Percentiles rank a stretch among this genome's conserved stretches.
phyloP scores from a whole-genome alignment of 2,329 filamentous ascomycete genomes.

The Kalmusia sp. region DNA sequence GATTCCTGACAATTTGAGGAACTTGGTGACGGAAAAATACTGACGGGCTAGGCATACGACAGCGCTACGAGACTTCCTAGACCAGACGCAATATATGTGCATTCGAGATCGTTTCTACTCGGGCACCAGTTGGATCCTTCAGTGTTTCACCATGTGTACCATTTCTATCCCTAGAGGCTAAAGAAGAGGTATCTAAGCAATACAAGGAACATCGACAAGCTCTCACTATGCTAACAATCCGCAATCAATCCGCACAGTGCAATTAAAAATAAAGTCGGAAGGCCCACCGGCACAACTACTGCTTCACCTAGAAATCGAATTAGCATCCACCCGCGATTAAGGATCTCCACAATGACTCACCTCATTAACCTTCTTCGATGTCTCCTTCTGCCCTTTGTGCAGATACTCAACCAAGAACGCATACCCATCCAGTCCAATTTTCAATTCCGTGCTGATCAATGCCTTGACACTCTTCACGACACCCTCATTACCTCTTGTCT shows the following conservation, averaged over 20 bases:
- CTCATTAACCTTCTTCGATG: constrained; percentile 43
- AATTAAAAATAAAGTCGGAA: not conserved
- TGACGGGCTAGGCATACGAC: not conserved
- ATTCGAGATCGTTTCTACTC: too few relatives aligned
- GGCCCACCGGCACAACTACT: not conserved
- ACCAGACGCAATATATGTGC: too few relatives aligned
- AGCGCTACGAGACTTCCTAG: constrained; percentile 5
- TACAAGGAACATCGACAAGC: constrained; percentile 6
- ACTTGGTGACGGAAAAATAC: not conserved
- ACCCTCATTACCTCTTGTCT: constrained; percentile 45
- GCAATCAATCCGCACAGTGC: not conserved
- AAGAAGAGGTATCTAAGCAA: constrained; percentile 15
- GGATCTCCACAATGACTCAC: constrained; percentile 17
- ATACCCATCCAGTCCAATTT: constrained; percentile 44
- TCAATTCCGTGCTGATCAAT: constrained; percentile 48
- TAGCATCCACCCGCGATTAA: not conserved
- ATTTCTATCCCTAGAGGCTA: constrained; percentile 9
- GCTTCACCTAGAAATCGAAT: not conserved
- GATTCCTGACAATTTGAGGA: not conserved
- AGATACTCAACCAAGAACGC: constrained; percentile 38
- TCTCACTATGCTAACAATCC: not conserved
- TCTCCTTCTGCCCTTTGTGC: constrained; percentile 42
- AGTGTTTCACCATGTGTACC: not conserved
- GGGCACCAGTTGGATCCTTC: too few relatives aligned
- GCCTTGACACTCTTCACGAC: constrained; percentile 46